Evolutionary conservation across 495 filamentous ascomycete species (phyloP).

Genomic region (Penicillium chermesinum): DNA sequence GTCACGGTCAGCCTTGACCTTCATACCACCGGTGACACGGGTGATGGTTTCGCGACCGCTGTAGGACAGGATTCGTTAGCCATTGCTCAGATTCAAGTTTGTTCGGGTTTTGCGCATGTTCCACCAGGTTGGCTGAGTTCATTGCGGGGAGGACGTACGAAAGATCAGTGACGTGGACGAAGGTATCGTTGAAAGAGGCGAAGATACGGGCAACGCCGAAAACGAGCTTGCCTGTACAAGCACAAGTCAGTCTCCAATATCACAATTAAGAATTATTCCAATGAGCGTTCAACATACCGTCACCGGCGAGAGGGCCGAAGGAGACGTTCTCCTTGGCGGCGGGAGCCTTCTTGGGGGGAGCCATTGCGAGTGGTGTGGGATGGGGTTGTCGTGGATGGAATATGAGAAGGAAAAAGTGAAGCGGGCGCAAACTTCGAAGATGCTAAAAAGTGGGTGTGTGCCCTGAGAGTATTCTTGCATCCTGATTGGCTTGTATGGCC

Average conservation of each 20-base stretch:
- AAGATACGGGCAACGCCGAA: slow-evolving; percentile 99
- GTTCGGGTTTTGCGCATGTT: background rate
- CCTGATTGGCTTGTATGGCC: slow-evolving; percentile 26
- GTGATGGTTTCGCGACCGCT: slow-evolving; percentile 99
- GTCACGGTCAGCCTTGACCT: slow-evolving; percentile 99
- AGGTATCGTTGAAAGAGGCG: slow-evolving; percentile 97
- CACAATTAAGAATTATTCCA: background rate
- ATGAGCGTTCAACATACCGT: slow-evolving; percentile 54
- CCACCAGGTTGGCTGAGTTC: background rate
- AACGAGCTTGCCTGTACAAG: slow-evolving; percentile 77
- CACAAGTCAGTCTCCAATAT: background rate
- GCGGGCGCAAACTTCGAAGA: slow-evolving; percentile 14
- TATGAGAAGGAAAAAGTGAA: slow-evolving; percentile 31
- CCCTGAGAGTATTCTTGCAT: slow-evolving; percentile 27
- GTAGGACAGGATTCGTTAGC: slow-evolving; percentile 64
- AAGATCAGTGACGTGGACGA: slow-evolving; percentile 99
- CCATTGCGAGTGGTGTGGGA: slow-evolving; percentile 53
- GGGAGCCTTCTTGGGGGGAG: slow-evolving; percentile 68
- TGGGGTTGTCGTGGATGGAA: slow-evolving; percentile 42
- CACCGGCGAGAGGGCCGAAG: slow-evolving; percentile 88
- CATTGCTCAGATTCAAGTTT: no score
- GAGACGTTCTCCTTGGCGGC: slow-evolving; percentile 93
- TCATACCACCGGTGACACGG: slow-evolving; percentile 99
- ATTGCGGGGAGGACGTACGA: slow-evolving; percentile 54
- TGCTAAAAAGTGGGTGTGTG: slow-evolving; percentile 40